Evolutionary conservation across 1,139 yeast species (phyloP).

Genomic region (Yamadazyma songkhlaensis): DNA sequence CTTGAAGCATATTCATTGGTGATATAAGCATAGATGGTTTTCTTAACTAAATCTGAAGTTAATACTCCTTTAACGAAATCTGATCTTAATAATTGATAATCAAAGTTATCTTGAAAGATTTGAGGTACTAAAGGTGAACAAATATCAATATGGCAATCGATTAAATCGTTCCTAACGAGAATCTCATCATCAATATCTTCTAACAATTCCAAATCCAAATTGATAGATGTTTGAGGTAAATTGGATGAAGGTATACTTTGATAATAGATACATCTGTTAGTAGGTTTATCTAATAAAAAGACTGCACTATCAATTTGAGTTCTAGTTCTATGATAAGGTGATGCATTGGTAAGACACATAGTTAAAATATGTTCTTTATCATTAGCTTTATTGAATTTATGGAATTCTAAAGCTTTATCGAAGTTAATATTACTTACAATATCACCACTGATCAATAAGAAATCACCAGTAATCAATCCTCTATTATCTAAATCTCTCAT

Average conservation of each 20-base stretch:
- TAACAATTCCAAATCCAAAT: slow-evolving; percentile 80
- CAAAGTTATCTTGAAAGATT: slow-evolving; percentile 92
- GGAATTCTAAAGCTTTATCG: slow-evolving; percentile 67
- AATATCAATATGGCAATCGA: slow-evolving; percentile 94
- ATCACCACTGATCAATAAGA: slow-evolving; percentile 87
- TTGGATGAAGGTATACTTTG: slow-evolving; percentile 70
- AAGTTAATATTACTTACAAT: slow-evolving; percentile 90
- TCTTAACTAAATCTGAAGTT: slow-evolving; percentile 85
- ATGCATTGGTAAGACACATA: slow-evolving; percentile 85
- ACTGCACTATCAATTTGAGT: slow-evolving; percentile 79
- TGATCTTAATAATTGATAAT: slow-evolving; percentile 78
- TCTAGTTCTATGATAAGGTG: slow-evolving; percentile 82
- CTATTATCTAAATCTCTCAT: slow-evolving; percentile 93
- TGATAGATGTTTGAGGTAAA: slow-evolving; percentile 52
- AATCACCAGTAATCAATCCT: slow-evolving; percentile 87
- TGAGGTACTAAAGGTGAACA: slow-evolving; percentile 96
- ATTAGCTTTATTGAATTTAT: slow-evolving; percentile 61
- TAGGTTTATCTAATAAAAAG: slow-evolving; percentile 71
- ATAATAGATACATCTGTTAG: slow-evolving; percentile 78
- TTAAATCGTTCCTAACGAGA: slow-evolving; percentile 81
- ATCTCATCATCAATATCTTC: slow-evolving; percentile 73
- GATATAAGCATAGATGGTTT: slow-evolving; percentile 85
- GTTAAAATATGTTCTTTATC: slow-evolving; percentile 93
- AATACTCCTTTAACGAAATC: slow-evolving; percentile 92
- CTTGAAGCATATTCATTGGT: slow-evolving; percentile 81